Percentiles rank a stretch among this genome's conserved stretches.
Conservation (phyloP, 768 basidiomycete genomes). For the Gloeophyllum trabeum region DNA sequence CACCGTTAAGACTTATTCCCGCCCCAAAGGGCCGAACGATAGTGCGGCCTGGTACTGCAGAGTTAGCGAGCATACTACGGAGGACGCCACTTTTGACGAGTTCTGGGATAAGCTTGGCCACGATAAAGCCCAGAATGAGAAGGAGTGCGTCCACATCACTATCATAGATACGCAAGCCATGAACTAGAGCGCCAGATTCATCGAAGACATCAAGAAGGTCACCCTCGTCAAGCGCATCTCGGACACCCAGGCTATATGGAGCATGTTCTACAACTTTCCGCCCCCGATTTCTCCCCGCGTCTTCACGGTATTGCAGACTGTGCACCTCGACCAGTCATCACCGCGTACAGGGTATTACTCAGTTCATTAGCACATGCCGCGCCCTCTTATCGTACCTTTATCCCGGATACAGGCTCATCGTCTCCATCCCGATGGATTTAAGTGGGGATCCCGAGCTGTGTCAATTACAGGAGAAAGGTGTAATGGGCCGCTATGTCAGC, state of each 20-base stretch:
- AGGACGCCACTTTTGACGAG: constrained; percentile 65
- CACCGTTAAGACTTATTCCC: constrained; percentile 43
- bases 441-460: constrained; percentile 43
- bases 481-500: constrained; percentile 57
- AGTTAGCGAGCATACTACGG: constrained; percentile 47
- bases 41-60: constrained; percentile 61
- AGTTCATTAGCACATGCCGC: background rate
- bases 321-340: constrained; percentile 33
- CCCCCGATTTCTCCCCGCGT: constrained; percentile 63
- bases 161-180: too few relatives aligned
- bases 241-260: constrained; percentile 56
- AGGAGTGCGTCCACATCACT: constrained; percentile 33
- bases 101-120: constrained; percentile 59
- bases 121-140: constrained; percentile 61
- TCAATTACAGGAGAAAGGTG: constrained; percentile 51
- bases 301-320: constrained; percentile 67
- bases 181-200: too few relatives aligned
- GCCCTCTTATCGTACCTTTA: background rate
- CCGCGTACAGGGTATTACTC: constrained; percentile 46
- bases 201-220: constrained; percentile 53
- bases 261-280: constrained; percentile 60
- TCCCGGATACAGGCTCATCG: constrained; percentile 17
- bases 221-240: constrained; percentile 53
- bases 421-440: constrained; percentile 65
- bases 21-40: constrained; percentile 40